Base-by-base conservation (phyloP, 1,284 basidiomycete species). In the Leccinum subrobustum region DNA sequence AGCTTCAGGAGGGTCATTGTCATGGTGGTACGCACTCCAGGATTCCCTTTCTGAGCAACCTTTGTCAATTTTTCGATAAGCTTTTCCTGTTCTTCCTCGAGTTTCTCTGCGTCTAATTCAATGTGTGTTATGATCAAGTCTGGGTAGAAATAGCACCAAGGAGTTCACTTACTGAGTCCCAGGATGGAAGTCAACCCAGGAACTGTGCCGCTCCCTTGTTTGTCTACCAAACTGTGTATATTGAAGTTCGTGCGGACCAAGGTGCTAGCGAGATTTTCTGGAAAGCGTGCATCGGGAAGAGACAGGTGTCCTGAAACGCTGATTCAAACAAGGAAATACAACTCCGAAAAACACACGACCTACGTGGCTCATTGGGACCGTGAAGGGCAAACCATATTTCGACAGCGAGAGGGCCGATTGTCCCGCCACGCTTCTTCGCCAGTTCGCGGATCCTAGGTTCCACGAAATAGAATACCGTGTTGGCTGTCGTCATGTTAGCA, bases 1-100 rank as follows among this genome's bases (percentile, higher is more conserved):
- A 69, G 29, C 11, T 58, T 58, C 50, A 69, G 20, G 16, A 67
- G 37, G 1, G 69, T 67, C 58, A 73, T 54, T 2, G 63, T 72
- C n/a, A 62, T 59, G 20, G 66, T 63, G 0, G 63, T 65, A 35
- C 68, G 70, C 9, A 67, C 68, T 29, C 53, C 54, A 5, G 35
- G n/a, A 27, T 60, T 52, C 14, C 59, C 60, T 0, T 42, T 52
- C 18, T 58, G 25, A 27, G 54, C 18, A 4, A 56, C 63, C 2
- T 8, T 20, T 33, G 56, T 63, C 25, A 70, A 52, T 25, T 64
- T 55, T 7, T 11, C 4, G 4, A 70, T 64, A 14, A 64, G 59
- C n/a, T 6, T 60, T 27, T 12, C 39, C 4, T 70, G 64, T 4
- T 1, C 4, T 0, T 9, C 4, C 1, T 0, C 6, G 42, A 72